Percentiles rank a stretch among this genome's conserved stretches.
Evolutionary conservation across 495 filamentous ascomycete genomes (phyloP).

Genomic region (Hypoxylon intermedium): DNA sequence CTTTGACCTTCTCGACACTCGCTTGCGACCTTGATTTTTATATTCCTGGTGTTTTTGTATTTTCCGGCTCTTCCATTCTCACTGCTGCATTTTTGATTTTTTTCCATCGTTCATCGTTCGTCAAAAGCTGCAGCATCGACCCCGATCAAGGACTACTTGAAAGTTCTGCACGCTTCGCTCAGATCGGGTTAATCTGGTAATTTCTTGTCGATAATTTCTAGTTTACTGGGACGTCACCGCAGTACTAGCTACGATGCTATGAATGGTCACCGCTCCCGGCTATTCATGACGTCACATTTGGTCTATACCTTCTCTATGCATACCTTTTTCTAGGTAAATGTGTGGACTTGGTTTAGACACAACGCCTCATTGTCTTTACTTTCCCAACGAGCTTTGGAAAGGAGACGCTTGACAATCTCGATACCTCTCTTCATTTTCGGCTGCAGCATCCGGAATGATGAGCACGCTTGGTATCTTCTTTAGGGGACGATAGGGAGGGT

Average conservation of each 20-base stretch:
- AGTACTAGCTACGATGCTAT: not conserved
- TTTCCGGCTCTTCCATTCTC: slow-evolving; percentile 24
- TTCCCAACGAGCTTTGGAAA: slow-evolving; percentile 18
- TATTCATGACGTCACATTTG: not conserved
- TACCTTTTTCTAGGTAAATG: not conserved
- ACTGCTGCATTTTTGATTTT: slow-evolving; percentile 1
- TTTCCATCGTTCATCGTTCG: slow-evolving; percentile 6
- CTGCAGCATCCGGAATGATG: slow-evolving; percentile 33
- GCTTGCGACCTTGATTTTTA: slow-evolving; percentile 41
- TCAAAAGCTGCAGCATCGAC: slow-evolving; percentile 16
- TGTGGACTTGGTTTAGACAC: slow-evolving; percentile 12
- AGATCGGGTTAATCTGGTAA: slow-evolving; percentile 42
- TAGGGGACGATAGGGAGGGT: not conserved
- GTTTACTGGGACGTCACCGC: slow-evolving; percentile 7
- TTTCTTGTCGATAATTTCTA: slow-evolving; percentile 48
- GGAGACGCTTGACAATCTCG: slow-evolving; percentile 26
- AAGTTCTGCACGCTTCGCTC: slow-evolving; percentile 10
- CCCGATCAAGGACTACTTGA: slow-evolving; percentile 8
- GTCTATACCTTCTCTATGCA: slow-evolving; percentile 6
- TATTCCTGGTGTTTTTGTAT: slow-evolving; percentile 23
- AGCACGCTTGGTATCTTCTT: slow-evolving; percentile 39
- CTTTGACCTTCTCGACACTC: slow-evolving; percentile 46
- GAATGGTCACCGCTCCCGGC: not conserved
- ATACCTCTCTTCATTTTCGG: slow-evolving; percentile 39
- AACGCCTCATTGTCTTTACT: not conserved